Evolutionary conservation across 345 rosid species (phyloP).

Genomic region (Eucalyptus paniculata): DNA sequence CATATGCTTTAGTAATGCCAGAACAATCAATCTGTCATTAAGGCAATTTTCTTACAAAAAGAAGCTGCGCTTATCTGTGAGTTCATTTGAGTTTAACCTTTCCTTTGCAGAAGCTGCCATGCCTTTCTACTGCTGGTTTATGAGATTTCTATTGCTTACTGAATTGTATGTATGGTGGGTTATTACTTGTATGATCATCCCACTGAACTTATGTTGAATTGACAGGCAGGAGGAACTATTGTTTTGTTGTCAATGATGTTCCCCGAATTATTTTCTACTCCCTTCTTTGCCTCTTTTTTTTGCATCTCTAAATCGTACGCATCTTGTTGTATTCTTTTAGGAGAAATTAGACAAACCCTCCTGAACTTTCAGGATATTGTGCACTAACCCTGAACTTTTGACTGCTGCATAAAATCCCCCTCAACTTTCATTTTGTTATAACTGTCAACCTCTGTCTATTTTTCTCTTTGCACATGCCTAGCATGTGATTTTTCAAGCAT

Average conservation of each 20-base stretch:
- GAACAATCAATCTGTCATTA: not conserved
- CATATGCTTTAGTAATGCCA: not conserved
- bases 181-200: not conserved
- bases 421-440: not conserved
- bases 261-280: not conserved
- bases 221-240: not conserved
- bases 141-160: not conserved
- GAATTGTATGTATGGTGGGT: not conserved
- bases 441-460: not conserved
- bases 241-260: not conserved
- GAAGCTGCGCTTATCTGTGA: not conserved
- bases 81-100: not conserved
- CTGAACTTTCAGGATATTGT: not conserved
- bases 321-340: not conserved
- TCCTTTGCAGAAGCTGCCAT: not conserved
- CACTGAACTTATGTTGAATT: not conserved
- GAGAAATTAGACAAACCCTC: not conserved
- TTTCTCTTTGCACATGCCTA: not conserved
- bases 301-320: not conserved
- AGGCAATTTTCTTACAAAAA: not conserved
- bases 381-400: not conserved
- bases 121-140: not conserved
- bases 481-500: not conserved
- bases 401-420: not conserved
- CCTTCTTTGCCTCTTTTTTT: not conserved